Percentiles rank a stretch among this genome's conserved stretches.
phyloP scores from a whole-genome alignment of 2,329 filamentous ascomycete species.

The Pseudogymnoascus sp. region DNA sequence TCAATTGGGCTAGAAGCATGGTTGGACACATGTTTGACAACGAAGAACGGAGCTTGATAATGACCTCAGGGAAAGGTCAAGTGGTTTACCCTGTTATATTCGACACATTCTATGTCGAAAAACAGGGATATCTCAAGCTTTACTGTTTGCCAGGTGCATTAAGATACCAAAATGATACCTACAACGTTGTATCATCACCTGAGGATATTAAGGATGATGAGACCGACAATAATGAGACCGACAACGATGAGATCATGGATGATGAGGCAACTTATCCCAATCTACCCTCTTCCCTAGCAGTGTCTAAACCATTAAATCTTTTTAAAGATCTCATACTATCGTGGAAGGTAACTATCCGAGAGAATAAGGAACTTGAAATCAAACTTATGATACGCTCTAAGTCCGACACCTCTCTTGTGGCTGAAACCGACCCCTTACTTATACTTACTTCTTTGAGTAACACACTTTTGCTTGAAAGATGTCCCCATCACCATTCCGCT shows the following conservation, averaged over 20 bases:
- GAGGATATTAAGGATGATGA: no score
- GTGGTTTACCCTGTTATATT: slow-evolving; percentile 3
- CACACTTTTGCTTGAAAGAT: not conserved
- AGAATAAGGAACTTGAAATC: not conserved
- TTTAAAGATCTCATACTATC: not conserved
- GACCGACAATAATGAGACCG: no score
- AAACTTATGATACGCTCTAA: not conserved
- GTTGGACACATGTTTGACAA: slow-evolving; percentile 8
- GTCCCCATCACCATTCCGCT: not conserved
- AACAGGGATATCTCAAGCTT: slow-evolving; percentile 6
- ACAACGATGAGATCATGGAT: no score
- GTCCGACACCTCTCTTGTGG: not conserved
- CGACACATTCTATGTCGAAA: slow-evolving; percentile 1
- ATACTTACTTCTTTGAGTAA: not conserved
- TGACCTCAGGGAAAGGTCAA: slow-evolving; percentile 9
- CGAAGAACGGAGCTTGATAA: not conserved
- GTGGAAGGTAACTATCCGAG: not conserved
- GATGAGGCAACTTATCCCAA: not conserved
- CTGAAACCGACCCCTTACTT: not conserved
- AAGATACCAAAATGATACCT: slow-evolving; percentile 4
- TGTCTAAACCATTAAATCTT: not conserved
- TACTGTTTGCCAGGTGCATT: not conserved
- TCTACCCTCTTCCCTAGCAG: not conserved
- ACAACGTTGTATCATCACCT: no score
- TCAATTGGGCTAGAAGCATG: not conserved